Evolutionary conservation across 2,329 filamentous ascomycete genomes (phyloP), one percentile per base, ranked within the genome.

Genomic region (Cercospora sp.): DNA sequence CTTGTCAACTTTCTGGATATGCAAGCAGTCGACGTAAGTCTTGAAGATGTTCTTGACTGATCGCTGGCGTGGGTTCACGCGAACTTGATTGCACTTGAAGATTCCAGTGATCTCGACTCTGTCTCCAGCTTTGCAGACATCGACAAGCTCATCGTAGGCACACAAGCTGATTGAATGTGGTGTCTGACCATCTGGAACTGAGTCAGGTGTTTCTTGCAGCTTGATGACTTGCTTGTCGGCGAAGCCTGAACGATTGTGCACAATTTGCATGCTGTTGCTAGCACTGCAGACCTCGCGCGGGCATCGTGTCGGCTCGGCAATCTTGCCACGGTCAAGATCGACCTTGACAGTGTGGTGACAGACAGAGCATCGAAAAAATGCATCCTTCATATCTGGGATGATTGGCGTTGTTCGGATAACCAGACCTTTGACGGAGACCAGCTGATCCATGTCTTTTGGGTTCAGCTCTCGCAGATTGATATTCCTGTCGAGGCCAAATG

Each of bases 141-240:
- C 95, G 0, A 99, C 96, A 63, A 99, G 84, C 79, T 99, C 95
- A 76, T 98, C 94, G 79, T 99, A 98, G 12, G 94, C 92, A 76
- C 94, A 97, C 60, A 99, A 88, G 0, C 94, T 97, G 28, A 99
- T 95, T 0, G 94, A 97, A 80, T 99, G 95, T 13, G 95, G 95
- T 20, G 95, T 99, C 81, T 99, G 95, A 18, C 95, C 95, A 72
- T 97, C 91, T 60, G 95, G 95, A 18, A 99, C 91, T 42, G 89
- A 92, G 79, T 99, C 95, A 0, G 95, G 95, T 0, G 95, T 99
- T 80, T 99, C 95, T 80, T 99, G 95, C 48, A 99, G 85, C 80
- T 99, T 99, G 82, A 99, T 97, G 68, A 99, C 93, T 79, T 99
- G 95, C 83, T 99, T 99, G 79, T 99, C 95, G 65, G 94, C 91